Evolutionary conservation across 2,329 filamentous ascomycete species (phyloP), one percentile per base, ranked within the genome.

Genomic region (Curvularia hawaiiensis): DNA sequence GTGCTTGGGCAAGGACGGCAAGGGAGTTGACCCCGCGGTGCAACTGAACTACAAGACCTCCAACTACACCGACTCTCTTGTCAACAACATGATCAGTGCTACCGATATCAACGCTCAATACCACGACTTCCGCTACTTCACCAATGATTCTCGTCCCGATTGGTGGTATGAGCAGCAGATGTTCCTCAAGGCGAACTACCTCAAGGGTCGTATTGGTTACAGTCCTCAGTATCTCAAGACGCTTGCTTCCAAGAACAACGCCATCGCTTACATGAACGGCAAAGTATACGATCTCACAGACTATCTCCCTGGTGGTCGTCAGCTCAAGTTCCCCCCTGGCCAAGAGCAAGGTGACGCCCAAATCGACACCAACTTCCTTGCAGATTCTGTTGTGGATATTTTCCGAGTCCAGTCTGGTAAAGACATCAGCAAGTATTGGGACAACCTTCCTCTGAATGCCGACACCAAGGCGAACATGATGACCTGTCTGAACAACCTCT

Each of bases 91-190:
- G 24, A 84, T 92, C 73, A 87, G 83, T 69, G 80, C 77, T 30
- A 82, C 84, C 4, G 93, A 98, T 70, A 63, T 82, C 22, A 96
- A 97, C 70, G 81, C 87, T 22, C 80, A 85, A 61, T 99, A 96
- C 74, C 95, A 99, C 71, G 95, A 99, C 74, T 99, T 99, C 85
- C 88, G 95, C 58, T 87, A 84, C 71, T 92, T 86, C 71, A 91
- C 85, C 33, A 91, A 92, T 64, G 91, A 97, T 72, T 89, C 85
- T 50, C 88, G 93, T 11, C 87, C 89, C 2, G 92, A 97, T 72
- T 99, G 95, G 95, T 98, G 94, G 79, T 89, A 84, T 56, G 91
- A 99, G 78, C 88, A 93, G 75, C 92, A 97, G 84, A 83, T 88
- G 31, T 86, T 88, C 74, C 80, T 99, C 52, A 90, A 89, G 66